These are phyloP conservation scores for Tuber borchii DNA, from an alignment of 495 filamentous ascomycete genomes.

Conservation along the genomic window DNA sequence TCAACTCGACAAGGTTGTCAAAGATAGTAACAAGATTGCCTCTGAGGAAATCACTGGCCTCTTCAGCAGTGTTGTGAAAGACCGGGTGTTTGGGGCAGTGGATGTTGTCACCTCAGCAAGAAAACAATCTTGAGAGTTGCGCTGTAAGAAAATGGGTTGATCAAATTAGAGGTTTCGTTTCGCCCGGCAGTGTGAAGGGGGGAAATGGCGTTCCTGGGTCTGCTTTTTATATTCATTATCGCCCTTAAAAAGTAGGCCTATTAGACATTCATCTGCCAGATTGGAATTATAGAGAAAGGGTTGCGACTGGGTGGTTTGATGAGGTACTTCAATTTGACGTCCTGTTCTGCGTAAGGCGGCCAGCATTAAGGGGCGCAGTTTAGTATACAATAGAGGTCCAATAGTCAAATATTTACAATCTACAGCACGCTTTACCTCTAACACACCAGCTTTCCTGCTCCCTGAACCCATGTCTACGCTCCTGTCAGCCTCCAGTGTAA, in stretches of 20 bases:
- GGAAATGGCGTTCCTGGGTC: neutral
- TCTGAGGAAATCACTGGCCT: constrained; percentile 81
- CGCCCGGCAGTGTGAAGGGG: neutral
- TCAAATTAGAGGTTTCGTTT: neutral
- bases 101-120: constrained; percentile 40
- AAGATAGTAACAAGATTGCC: constrained; percentile 71
- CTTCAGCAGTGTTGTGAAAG: constrained; percentile 75
- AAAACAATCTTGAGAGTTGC: neutral
- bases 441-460: neutral
- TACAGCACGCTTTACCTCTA: neutral
- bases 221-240: neutral
- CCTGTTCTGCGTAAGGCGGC: neutral
- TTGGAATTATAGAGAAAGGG: neutral
- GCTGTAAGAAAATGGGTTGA: neutral
- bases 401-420: neutral
- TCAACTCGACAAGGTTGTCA: constrained; percentile 71
- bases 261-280: neutral
- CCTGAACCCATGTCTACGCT: neutral
- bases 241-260: neutral
- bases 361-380: neutral
- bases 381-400: neutral
- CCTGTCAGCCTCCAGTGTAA: neutral
- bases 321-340: neutral
- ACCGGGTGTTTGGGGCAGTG: constrained; percentile 69
- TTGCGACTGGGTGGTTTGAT: neutral